These are phyloP conservation scores for Colletotrichum salicis DNA, from an alignment of 2,329 filamentous ascomycete species.

Conservation along the genomic window DNA sequence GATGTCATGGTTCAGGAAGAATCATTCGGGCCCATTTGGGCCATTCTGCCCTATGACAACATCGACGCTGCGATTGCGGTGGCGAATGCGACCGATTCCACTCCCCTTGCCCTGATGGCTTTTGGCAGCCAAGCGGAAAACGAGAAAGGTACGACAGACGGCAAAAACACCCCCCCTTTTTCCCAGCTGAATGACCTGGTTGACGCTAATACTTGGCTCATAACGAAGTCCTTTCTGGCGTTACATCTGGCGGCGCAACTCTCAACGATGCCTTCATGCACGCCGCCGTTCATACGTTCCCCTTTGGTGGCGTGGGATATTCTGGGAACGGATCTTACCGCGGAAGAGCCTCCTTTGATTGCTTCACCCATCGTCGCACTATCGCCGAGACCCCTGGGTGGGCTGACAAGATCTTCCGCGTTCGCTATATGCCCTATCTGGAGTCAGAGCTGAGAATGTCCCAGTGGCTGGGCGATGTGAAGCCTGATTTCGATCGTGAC, in stretches of 20 bases:
- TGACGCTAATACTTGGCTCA: conserved; percentile 23
- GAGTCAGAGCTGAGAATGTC: not conserved
- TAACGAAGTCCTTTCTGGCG: conserved; percentile 64
- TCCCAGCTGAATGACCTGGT: not conserved
- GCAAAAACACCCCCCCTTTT: not conserved
- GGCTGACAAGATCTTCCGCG: conserved; percentile 73
- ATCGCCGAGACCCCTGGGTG: conserved; percentile 72
- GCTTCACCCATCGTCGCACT: conserved; percentile 69
- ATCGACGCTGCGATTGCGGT: conserved; percentile 86
- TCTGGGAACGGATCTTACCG: conserved; percentile 82
- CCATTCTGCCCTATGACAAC: conserved; percentile 79
- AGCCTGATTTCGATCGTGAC: not conserved
- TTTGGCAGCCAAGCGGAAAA: conserved; percentile 87
- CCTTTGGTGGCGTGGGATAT: conserved; percentile 86
- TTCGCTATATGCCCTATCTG: conserved; percentile 74
- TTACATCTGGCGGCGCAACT: conserved; percentile 75
- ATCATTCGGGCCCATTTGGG: conserved; percentile 92
- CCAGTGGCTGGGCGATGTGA: not conserved
- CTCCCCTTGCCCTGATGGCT: conserved; percentile 84
- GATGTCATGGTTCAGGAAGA: conserved; percentile 88
- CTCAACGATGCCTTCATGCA: conserved; percentile 69
- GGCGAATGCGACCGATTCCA: conserved; percentile 83
- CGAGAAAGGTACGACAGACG: conserved; percentile 67
- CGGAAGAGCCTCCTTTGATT: conserved; percentile 78
- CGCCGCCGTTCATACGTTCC: conserved; percentile 74